These are phyloP conservation scores for Candida labiduridarum DNA, from an alignment of 1,139 yeast genomes.

Conservation along the genomic window DNA sequence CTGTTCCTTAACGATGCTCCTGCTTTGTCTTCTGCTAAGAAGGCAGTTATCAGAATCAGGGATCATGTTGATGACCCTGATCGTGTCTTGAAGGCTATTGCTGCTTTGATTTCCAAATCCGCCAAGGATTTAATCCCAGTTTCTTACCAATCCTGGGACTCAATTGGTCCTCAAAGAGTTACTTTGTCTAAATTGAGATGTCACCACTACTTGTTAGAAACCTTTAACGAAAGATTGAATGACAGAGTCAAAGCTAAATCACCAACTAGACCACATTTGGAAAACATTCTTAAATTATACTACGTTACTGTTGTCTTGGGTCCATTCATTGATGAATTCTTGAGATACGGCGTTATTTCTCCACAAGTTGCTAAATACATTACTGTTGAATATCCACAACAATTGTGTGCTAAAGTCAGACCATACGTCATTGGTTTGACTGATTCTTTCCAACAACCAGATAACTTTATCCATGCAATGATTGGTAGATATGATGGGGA, in stretches of 20 bases:
- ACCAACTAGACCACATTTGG: slow-evolving; percentile 18
- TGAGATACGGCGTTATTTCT: slow-evolving; percentile 61
- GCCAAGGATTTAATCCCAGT: slow-evolving; percentile 17
- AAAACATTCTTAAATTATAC: slow-evolving; percentile 16
- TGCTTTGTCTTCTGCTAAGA: slow-evolving; percentile 15
- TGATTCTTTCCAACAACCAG: slow-evolving; percentile 88
- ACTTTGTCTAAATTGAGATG: slow-evolving; percentile 58
- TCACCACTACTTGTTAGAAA: slow-evolving; percentile 38
- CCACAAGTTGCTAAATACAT: slow-evolving; percentile 35
- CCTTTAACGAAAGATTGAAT: slow-evolving; percentile 31
- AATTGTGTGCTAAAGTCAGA: slow-evolving; percentile 54
- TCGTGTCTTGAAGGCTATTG: slow-evolving; percentile 19
- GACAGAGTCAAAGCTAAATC: slow-evolving; percentile 15
- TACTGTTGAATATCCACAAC: slow-evolving; percentile 47
- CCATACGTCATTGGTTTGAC: slow-evolving; percentile 78
- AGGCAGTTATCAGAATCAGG: slow-evolving; percentile 17
- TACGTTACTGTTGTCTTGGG: slow-evolving; percentile 65
- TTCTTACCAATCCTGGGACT: slow-evolving; percentile 18
- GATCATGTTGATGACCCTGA: slow-evolving; percentile 18
- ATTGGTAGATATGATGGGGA: slow-evolving; percentile 86
- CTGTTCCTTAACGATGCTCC: slow-evolving; percentile 20
- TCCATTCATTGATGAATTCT: slow-evolving; percentile 73
- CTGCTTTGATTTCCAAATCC: slow-evolving; percentile 15
- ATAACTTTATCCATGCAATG: slow-evolving; percentile 82
- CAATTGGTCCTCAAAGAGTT: slow-evolving; percentile 59